A percentile compares a stretch with the other conserved stretches of the same genome.
Evolutionary conservation across 352 stramenopile genomes (phyloP).

Genomic region (Thalassiosira exigua): DNA sequence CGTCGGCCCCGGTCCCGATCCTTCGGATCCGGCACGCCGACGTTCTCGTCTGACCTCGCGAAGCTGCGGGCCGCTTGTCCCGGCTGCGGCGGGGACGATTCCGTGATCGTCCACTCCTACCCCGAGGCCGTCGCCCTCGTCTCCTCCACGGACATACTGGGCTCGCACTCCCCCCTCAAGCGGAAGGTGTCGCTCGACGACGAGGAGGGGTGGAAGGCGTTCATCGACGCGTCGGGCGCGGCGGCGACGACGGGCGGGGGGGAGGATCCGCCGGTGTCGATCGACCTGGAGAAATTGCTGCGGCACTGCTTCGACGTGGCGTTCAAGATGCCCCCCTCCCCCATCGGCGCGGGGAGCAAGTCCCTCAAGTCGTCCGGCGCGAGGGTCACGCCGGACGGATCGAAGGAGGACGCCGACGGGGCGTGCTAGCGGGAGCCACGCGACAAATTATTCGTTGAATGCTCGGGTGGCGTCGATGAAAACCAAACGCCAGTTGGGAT

Average conservation of each 20-base stretch:
- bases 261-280: background rate
- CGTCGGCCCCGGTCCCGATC: conserved; percentile 24
- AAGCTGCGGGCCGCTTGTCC: conserved; percentile 23
- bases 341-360: too few species aligned
- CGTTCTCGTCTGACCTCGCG: conserved; percentile 47
- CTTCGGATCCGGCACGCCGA: conserved; percentile 31
- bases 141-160: conserved; percentile 44
- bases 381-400: too few species aligned
- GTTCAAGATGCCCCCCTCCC: conserved; percentile 43
- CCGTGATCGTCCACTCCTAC: conserved; percentile 21
- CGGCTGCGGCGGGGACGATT: too few species aligned
- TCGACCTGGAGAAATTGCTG: conserved; percentile 44
- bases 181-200: conserved; percentile 30
- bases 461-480: too few species aligned
- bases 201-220: conserved; percentile 36
- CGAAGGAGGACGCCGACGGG: too few species aligned
- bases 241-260: background rate
- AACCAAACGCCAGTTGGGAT: too few species aligned
- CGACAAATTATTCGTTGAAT: too few species aligned
- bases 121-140: conserved; percentile 38
- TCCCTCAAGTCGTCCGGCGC: too few species aligned
- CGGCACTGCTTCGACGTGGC: conserved; percentile 53
- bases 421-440: too few species aligned
- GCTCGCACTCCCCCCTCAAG: conserved; percentile 24
- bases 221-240: conserved; percentile 10